phyloP scores from a whole-genome alignment of 2,329 filamentous ascomycete species.

The Tolypocladium amazonense region DNA sequence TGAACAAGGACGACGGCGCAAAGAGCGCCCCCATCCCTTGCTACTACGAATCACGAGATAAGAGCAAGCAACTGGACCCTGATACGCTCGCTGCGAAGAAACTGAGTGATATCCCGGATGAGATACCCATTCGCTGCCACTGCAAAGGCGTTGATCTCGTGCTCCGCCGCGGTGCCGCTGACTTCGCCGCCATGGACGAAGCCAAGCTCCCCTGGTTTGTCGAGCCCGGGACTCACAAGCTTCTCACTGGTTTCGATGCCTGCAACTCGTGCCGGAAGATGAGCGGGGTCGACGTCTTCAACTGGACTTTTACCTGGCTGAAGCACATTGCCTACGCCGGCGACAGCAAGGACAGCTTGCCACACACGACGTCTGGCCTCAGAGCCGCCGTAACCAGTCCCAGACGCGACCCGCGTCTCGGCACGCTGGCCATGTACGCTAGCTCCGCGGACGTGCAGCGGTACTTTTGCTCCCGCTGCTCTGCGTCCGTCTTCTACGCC shows the following conservation, averaged over 20 bases:
- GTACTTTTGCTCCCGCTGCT: constrained; percentile 38
- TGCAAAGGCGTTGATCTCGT: constrained; percentile 34
- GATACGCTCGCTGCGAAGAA: not conserved
- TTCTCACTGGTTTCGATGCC: constrained; percentile 26
- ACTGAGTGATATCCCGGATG: not conserved
- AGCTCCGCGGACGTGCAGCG: constrained; percentile 28
- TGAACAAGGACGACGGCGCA: not conserved
- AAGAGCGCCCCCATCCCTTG: not conserved
- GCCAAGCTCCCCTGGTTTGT: constrained; percentile 29
- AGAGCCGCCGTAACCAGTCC: constrained; percentile 18
- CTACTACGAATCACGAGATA: not conserved
- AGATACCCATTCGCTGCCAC: constrained; percentile 30
- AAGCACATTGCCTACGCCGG: constrained; percentile 21
- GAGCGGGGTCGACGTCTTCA: constrained; percentile 29
- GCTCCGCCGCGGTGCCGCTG: constrained; percentile 20
- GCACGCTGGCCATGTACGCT: constrained; percentile 30
- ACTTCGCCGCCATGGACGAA: constrained; percentile 15
- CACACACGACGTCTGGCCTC: constrained; percentile 13
- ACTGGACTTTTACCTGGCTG: constrained; percentile 33
- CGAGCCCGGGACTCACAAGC: constrained; percentile 30
- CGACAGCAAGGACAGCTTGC: constrained; percentile 7
- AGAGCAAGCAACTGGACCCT: not conserved
- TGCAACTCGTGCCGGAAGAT: constrained; percentile 36
- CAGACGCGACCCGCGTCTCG: constrained; percentile 23
- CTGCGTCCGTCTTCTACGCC: constrained; percentile 34